Base-by-base conservation (phyloP, 129 eudicot species). In the Scalesia atractyloides region DNA sequence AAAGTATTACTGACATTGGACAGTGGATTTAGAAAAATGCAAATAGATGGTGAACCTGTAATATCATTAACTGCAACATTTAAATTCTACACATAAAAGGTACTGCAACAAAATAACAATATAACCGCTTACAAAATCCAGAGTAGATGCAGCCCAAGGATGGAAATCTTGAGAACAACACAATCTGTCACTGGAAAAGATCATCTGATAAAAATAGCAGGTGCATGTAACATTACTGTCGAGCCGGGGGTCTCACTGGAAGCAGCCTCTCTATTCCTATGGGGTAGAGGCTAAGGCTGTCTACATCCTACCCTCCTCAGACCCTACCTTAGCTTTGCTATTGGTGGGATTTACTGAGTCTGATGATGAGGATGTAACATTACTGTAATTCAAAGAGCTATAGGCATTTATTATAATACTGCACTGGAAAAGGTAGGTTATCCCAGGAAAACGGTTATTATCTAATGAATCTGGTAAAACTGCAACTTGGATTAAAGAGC, bases 61-160 rank as follows among this genome's bases (percentile, higher is more conserved):
- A 5, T 37, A 7, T 37, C 43, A 4, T 37, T 37, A 37, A 26
- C 33, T 26, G 33, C 33, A 26, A 26, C 33, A 26, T 26, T 26
- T 2, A 26, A 26, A 26, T 26, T 3, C 33, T 26, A 26, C 33
- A 26, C 33, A 26, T 26, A 26, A 26, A 3, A 26, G 1, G 33
- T 26, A 26, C 33, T 26, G 33, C 33, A 73, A 73, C 68, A 62
- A 14, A 72, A 46, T 8, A 68, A 24, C 30, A 26, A 68, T 68
- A 30, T 13, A 49, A 9, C 63, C 37, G 51, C 50, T 22, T 41
- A 39, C 19, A 51, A 51, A 7, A 69, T 30, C 48, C 33, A 69
- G 33, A 20, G 33, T 26, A 26, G 33, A 26, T 26, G 2, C 47
- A 63, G 51, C 65, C 39, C 62, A 37, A 47, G 50, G n/a, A 74